These are phyloP conservation scores for Sugiyamaella valdiviana DNA, from an alignment of 805 yeast genomes.

Conservation along the genomic window DNA sequence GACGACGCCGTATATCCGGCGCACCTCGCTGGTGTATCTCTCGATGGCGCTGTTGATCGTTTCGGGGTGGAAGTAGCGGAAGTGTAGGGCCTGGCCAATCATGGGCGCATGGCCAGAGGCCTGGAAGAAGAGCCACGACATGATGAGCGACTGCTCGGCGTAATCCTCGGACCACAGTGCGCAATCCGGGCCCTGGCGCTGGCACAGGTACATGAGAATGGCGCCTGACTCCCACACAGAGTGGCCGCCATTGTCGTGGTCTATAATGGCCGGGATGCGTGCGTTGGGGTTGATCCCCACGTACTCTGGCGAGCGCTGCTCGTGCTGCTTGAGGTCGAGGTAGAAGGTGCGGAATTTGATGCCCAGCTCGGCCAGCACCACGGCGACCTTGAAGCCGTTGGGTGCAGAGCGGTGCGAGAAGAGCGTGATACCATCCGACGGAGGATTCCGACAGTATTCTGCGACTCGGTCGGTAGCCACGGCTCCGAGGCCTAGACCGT, in stretches of 20 bases:
- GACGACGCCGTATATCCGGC: slow-evolving; percentile 87
- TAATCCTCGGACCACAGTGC: slow-evolving; percentile 74
- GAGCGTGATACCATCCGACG: slow-evolving; percentile 75
- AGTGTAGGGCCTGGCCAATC: slow-evolving; percentile 96
- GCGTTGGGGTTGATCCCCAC: slow-evolving; percentile 94
- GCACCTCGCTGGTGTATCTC: slow-evolving; percentile 83
- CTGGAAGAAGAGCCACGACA: slow-evolving; percentile 89
- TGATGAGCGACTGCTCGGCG: slow-evolving; percentile 75
- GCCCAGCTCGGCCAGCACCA: slow-evolving; percentile 76
- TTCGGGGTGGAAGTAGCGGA: slow-evolving; percentile 81
- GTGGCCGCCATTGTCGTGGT: slow-evolving; percentile 72
- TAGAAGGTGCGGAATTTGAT: slow-evolving; percentile 74
- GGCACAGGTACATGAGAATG: slow-evolving; percentile 73
- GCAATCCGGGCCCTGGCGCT: slow-evolving; percentile 53
- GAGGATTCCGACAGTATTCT: slow-evolving; percentile 67
- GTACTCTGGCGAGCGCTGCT: slow-evolving; percentile 89
- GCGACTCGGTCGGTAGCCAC: slow-evolving; percentile 44
- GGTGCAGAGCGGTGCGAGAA: slow-evolving; percentile 83
- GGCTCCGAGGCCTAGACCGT: slow-evolving; percentile 1
- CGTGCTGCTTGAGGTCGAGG: slow-evolving; percentile 79
- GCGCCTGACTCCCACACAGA: slow-evolving; percentile 96
- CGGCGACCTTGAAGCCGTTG: slow-evolving; percentile 93
- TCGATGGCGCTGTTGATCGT: slow-evolving; percentile 85
- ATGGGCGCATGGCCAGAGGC: slow-evolving; percentile 98
- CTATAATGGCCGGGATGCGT: slow-evolving; percentile 89